Base-by-base conservation (phyloP, 2,329 filamentous ascomycete species). In the Colletotrichum sp. region DNA sequence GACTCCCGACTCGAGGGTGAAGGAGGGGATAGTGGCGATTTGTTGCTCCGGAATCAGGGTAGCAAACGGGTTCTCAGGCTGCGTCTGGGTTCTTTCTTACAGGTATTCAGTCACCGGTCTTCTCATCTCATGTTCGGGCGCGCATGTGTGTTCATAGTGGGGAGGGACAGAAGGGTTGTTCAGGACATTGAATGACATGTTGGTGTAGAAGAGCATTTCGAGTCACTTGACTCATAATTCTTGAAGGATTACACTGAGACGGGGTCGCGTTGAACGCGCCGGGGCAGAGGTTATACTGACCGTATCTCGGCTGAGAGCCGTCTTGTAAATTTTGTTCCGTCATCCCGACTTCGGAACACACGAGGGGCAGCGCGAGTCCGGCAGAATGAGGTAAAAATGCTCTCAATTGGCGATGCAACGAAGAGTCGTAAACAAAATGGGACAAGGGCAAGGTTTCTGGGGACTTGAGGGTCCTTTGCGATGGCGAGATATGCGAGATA, bases 31-130 rank as follows among this genome's bases (percentile, higher is more conserved):
- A 76, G 97, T 92, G 73, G 94, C 95, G 81, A 98, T 94, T 70
- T 94, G 90, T 86, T 99, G 97, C 81, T 98, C 94, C 68, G 95
- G 93, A 68, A 99, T 98, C 82, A 99, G 90, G 78, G 90, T 86
- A 76, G 95, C 92, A 84, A 96, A 99, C 34, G 96, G 96, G 86
- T 99, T 99, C 87, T 98, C 96, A 81, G 95, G 93, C 85, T 98
- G 95, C 71, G 91, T 87, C 78, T 84, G 87, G 79, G 84, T 89
- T 89, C 90, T 92, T 92, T 90, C 91, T 92, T 92, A 83, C 87
- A 89, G 86, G 89, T 90, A 90, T 92, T 93, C 90, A 93, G 92
- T 84, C 83, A 89, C 86, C 79, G 79, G 80, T 88, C 87, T 87
- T 86, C 24, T 77, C 21, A 65, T 34, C 48, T 57, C 30, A 65